Evolutionary conservation across 805 yeast genomes (phyloP), one percentile per base, ranked within the genome.

Genomic region (Teunomyces panamensis): DNA sequence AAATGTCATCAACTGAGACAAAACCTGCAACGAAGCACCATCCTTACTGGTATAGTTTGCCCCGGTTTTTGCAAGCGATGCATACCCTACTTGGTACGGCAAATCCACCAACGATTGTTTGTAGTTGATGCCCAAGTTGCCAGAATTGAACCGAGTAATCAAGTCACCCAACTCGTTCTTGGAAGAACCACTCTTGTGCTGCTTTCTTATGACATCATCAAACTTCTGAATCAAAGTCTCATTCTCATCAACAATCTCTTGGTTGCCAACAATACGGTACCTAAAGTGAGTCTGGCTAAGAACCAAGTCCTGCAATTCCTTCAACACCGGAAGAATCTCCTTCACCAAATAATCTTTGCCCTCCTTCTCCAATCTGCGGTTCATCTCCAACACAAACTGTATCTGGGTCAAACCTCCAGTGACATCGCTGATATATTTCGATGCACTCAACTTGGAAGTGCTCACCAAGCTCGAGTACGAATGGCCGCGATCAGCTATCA

Each of bases 71-170:
- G 88, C 84, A 17, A 80, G 69, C 0, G 96, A 85, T 0, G 94
- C 78, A 60, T 89, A 92, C 41, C 88, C 84, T 3, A 92, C 96
- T 60, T 89, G 97, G 68, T 87, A 89, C 17, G 97, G 97, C 51
- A 92, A 74, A 50, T 82, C 73, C 45, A 90, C 74, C 52, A 80
- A 74, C 0, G 83, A 77, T 30, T 79, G 56, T 24, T 55, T 47
- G 6, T 48, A 45, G 29, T 51, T 50, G 17, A 53, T 42, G 1
- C 55, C 55, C 11, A 54, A 41, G 5, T 52, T 45, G 14, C 47
- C 48, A 9, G 39, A 28, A 32, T 52, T 52, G 41, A 60, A 54
- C n/a, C 55, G 53, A 30, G 48, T 47, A 11, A 57, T 45, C 42
- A 58, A 47, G 5, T 39, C 39, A 20, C 50, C 30, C 39, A 53